Percentiles rank a stretch among this genome's conserved stretches.
phyloP scores from a whole-genome alignment of 192 early-diverging fungal genomes.

The Cladochytrium replicatum region DNA sequence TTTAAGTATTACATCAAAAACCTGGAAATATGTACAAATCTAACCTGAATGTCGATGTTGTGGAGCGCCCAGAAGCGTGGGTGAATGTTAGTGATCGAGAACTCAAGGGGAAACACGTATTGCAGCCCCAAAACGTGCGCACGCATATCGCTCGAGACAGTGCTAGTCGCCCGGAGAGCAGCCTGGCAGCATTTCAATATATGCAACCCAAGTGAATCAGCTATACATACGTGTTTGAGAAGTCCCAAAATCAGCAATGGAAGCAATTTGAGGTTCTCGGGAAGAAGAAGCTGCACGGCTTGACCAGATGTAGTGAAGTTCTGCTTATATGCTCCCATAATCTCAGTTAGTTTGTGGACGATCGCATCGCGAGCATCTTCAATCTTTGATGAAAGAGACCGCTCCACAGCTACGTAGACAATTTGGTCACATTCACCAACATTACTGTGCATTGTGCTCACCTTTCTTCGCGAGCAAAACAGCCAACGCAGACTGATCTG shows the following conservation, averaged over 20 bases:
- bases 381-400: constrained; percentile 70
- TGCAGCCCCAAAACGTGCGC: constrained; percentile 68
- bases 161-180: constrained; percentile 31
- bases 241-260: constrained; percentile 73
- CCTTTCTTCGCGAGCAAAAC: constrained; percentile 79
- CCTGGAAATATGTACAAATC: too few relatives aligned
- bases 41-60: constrained; percentile 55
- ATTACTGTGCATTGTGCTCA: too few relatives aligned
- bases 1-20: too few relatives aligned
- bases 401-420: constrained; percentile 84
- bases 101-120: constrained; percentile 70
- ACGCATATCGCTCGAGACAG: constrained; percentile 69
- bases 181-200: constrained; percentile 23
- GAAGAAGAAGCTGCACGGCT: constrained; percentile 67
- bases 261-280: constrained; percentile 76
- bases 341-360: constrained; percentile 73
- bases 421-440: too few relatives aligned
- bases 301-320: constrained; percentile 66
- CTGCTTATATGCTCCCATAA: constrained; percentile 83
- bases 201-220: too few relatives aligned
- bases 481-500: constrained; percentile 76
- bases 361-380: constrained; percentile 93
- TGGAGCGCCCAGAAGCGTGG: constrained; percentile 80
- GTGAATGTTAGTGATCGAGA: constrained; percentile 57
- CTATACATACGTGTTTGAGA: constrained; percentile 76